Percentiles rank a stretch among this genome's conserved stretches.
Conservation (phyloP, 1,139 yeast species). For the Hanseniaspora uvarum region DNA sequence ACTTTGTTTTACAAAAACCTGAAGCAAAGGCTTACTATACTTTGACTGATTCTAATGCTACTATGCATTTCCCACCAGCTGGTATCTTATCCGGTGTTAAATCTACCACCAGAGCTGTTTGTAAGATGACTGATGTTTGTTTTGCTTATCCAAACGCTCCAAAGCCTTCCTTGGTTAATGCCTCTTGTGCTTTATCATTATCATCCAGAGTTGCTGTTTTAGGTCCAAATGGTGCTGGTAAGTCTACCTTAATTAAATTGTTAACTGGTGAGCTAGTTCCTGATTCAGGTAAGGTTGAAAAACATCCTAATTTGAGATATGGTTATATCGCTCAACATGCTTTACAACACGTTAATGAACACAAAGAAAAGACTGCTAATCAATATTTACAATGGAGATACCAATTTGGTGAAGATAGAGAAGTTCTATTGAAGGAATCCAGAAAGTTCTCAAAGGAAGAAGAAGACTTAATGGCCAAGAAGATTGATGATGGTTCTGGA, state of each 20-base stretch:
- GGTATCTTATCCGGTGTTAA: constrained; percentile 94
- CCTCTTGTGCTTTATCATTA: constrained; percentile 77
- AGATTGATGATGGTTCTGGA: constrained; percentile 75
- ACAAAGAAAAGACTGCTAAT: constrained; percentile 93
- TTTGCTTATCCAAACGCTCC: constrained; percentile 83
- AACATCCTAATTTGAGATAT: constrained; percentile 94
- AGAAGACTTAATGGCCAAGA: constrained; percentile 64
- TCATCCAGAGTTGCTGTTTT: constrained; percentile 92
- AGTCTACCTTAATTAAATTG: constrained; percentile 84
- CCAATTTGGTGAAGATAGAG: constrained; percentile 95
- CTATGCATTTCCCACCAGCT: constrained; percentile 98
- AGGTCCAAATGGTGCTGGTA: constrained; percentile 99
- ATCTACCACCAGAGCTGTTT: constrained; percentile 90
- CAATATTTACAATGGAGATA: constrained; percentile 98
- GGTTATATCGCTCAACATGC: constrained; percentile 99
- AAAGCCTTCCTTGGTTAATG: constrained; percentile 69
- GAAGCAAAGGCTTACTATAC: constrained; percentile 96
- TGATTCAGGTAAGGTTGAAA: constrained; percentile 78
- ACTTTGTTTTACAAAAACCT: constrained; percentile 82
- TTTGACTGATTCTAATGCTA: constrained; percentile 82
- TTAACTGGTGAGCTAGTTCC: constrained; percentile 89
- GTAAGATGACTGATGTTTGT: constrained; percentile 75
- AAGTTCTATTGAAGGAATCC: constrained; percentile 83
- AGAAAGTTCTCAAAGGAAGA: constrained; percentile 82
- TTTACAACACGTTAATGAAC: constrained; percentile 90